Conservation (phyloP, 176 grass and related monocot species). For the Triticum timopheevii region DNA sequence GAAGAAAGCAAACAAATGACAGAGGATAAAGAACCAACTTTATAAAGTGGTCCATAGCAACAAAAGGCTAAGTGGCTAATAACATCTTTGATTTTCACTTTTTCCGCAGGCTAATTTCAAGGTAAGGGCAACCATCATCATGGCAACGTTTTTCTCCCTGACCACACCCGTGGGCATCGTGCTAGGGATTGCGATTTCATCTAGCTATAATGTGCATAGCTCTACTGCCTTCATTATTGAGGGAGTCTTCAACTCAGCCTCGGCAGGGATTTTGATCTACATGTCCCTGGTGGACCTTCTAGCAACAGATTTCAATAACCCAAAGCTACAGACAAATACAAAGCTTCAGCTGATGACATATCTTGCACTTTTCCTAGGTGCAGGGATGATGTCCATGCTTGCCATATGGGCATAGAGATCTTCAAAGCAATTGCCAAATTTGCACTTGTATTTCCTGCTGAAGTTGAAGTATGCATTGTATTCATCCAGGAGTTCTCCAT, state of each 20-base stretch:
- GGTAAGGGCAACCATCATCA: conserved; percentile 65
- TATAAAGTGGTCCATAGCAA: conserved; percentile 8
- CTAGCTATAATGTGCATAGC: conserved; percentile 67
- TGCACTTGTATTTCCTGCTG: background rate
- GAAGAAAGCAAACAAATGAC: conserved; percentile 16
- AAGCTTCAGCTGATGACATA: conserved; percentile 79
- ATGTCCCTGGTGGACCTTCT: conserved; percentile 96
- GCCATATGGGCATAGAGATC: conserved; percentile 79
- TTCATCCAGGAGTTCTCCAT: background rate
- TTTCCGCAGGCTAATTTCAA: conserved; percentile 83
- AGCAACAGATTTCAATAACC: conserved; percentile 88
- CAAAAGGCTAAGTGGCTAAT: conserved; percentile 33
- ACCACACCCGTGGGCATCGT: conserved; percentile 81
- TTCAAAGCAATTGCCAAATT: background rate
- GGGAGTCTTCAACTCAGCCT: conserved; percentile 77
- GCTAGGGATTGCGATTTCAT: conserved; percentile 75
- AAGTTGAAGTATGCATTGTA: conserved; percentile 12
- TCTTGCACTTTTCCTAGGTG: conserved; percentile 75
- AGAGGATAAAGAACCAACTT: conserved; percentile 25
- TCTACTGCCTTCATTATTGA: conserved; percentile 69
- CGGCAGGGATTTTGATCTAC: conserved; percentile 93
- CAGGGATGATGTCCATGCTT: conserved; percentile 85
- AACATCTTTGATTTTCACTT: conserved; percentile 18
- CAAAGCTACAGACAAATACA: conserved; percentile 76
- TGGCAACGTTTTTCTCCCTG: conserved; percentile 94